These are phyloP conservation scores for Penicillium riverlandense DNA, from an alignment of 495 filamentous ascomycete species.

Conservation along the genomic window DNA sequence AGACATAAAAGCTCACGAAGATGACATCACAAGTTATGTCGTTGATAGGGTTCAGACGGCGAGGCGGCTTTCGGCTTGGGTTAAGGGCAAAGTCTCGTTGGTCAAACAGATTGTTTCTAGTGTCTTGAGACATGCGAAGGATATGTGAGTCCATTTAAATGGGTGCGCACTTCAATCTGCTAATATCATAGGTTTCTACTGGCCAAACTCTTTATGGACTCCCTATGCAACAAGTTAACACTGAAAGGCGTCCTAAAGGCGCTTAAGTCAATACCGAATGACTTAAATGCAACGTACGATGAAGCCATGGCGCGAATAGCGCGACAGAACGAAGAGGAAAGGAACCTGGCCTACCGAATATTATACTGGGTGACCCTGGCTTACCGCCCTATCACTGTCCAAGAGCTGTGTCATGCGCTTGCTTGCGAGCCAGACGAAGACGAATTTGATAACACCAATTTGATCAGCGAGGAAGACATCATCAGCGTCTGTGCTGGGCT, in stretches of 20 bases:
- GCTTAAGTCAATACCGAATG: conserved; percentile 21
- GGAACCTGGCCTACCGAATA: conserved; percentile 24
- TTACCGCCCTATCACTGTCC: conserved; percentile 23
- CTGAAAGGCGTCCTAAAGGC: conserved; percentile 21
- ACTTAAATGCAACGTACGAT: conserved; percentile 29
- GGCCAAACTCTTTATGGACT: too few species aligned
- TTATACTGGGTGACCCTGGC: conserved; percentile 42
- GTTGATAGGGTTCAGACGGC: conserved; percentile 1
- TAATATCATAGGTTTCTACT: too few species aligned
- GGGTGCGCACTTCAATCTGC: too few species aligned
- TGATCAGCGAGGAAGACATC: conserved; percentile 30
- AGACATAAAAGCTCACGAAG: conserved; percentile 18
- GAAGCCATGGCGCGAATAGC: conserved; percentile 38
- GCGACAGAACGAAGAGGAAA: conserved; percentile 17
- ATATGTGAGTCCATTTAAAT: too few species aligned
- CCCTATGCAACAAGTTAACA: conserved; percentile 13
- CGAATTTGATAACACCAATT: conserved; percentile 29
- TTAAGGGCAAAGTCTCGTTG: conserved; percentile 23
- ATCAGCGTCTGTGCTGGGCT: conserved; percentile 46
- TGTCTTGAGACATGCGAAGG: too few species aligned
- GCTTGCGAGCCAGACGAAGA: conserved; percentile 21
- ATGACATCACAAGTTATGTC: conserved; percentile 25
- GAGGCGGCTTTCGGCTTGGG: conserved; percentile 10
- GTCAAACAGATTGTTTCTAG: conserved; percentile 24
- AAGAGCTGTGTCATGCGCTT: conserved; percentile 42